Evolutionary conservation across 306 rosid species (phyloP), one percentile per base, ranked within the genome.

Genomic region (Begonia fuchsioides): DNA sequence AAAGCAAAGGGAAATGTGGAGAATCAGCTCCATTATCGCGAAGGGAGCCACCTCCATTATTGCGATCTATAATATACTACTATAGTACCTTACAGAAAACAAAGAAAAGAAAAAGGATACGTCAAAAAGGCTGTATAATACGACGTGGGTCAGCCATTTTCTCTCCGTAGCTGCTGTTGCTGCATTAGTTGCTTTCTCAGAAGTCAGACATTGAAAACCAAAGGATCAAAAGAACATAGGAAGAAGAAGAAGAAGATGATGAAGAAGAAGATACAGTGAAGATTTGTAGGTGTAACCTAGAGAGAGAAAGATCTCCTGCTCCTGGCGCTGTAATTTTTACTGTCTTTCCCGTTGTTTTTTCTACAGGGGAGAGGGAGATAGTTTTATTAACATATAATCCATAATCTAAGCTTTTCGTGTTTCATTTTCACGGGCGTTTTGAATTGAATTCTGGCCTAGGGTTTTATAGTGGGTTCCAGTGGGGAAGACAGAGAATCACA

Each of bases 61-160:
- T n/a, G 12, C 12, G 45, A 41, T 41, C 45, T 10, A 1, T 11
- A 41, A 41, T 41, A 1, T 11, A 41, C 10, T 41, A 41, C 45
- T 41, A 41, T 41, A 41, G 45, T 41, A 41, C 13, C 45, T 2
- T 41, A 41, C 13, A 41, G 35, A 26, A 26, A 26, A 26, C 35
- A 26, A 26, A 26, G 35, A 26, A 26, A 20, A 20, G 32, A 41
- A 41, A 41, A 41, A n/a, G 7, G n/a, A 41, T 41, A 41, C 45
- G 45, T 7, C n/a, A 41, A 41, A 41, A 41, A n/a, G 45, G n/a
- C 12, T 11, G 45, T n/a, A 41, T 11, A 10, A 41, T 10, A 41
- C n/a, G 45, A 11, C 45, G 45, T 41, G 45, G 45, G 45, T 41
- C 45, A 41, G 45, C 13, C 45, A 41, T 41, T 41, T n/a, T n/a